phyloP scores from a whole-genome alignment of 805 yeast genomes.

The Candida methanosorbosa region DNA sequence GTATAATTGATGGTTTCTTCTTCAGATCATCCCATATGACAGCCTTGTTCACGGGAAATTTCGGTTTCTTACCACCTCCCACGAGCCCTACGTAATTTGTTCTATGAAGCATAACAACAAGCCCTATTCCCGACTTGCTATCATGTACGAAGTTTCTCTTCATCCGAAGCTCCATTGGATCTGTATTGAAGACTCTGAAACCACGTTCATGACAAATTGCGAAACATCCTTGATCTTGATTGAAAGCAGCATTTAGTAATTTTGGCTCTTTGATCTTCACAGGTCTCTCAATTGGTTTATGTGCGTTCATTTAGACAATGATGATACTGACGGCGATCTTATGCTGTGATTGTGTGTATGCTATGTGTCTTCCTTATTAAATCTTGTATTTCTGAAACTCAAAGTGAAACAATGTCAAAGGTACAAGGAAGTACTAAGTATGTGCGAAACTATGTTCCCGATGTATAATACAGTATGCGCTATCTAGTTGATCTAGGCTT shows the following conservation, averaged over 20 bases:
- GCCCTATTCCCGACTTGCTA: constrained; percentile 51
- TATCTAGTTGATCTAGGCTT: too few relatives aligned
- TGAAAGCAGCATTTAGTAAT: constrained; percentile 59
- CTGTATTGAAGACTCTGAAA: constrained; percentile 76
- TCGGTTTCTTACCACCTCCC: constrained; percentile 82
- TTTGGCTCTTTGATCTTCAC: constrained; percentile 19
- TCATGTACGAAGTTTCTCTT: constrained; percentile 36
- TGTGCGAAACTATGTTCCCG: too few relatives aligned
- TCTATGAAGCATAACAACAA: constrained; percentile 74
- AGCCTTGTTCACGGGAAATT: constrained; percentile 69
- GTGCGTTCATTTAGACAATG: constrained; percentile 26
- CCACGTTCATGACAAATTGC: constrained; percentile 77
- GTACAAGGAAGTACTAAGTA: too few relatives aligned
- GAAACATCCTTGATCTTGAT: constrained; percentile 88
- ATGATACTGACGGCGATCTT: too few relatives aligned
- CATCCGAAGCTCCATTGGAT: constrained; percentile 75
- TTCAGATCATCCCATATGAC: constrained; percentile 91
- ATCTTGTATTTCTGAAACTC: not conserved
- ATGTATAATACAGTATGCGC: too few relatives aligned
- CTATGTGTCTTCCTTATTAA: not conserved
- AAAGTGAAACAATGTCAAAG: too few relatives aligned
- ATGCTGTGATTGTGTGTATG: not conserved
- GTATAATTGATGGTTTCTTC: constrained; percentile 56
- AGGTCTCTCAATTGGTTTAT: constrained; percentile 16
- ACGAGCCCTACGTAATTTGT: constrained; percentile 86